phyloP scores from a whole-genome alignment of 140 eudicot genomes.

The Ambrosia hybrid region DNA sequence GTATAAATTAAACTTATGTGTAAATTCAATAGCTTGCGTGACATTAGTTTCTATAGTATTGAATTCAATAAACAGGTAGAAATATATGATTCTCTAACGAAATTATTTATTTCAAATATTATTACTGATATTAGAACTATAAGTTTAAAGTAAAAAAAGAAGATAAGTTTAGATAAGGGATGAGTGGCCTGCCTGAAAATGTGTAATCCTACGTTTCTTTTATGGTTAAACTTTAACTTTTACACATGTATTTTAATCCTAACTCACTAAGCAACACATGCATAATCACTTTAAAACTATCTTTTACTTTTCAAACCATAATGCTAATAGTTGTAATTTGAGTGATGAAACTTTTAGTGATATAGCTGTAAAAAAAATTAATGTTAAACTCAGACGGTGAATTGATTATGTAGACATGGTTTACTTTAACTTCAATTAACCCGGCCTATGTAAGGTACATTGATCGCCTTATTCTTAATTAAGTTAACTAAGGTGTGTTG shows the following conservation, averaged over 20 bases:
- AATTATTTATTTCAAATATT: not conserved
- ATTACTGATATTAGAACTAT: not conserved
- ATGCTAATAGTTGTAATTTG: not conserved
- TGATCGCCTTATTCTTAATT: too few relatives aligned
- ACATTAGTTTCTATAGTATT: too few relatives aligned
- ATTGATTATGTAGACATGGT: too few relatives aligned
- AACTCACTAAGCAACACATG: not conserved
- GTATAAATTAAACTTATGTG: too few relatives aligned
- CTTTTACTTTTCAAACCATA: not conserved
- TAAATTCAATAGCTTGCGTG: too few relatives aligned
- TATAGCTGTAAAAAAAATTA: too few relatives aligned
- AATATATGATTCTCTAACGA: not conserved
- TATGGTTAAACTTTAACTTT: not conserved
- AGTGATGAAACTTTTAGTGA: not conserved
- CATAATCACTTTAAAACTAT: not conserved
- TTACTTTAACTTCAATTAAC: too few relatives aligned
- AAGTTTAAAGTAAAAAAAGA: not conserved
- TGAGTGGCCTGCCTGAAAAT: not conserved
- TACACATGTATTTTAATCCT: not conserved
- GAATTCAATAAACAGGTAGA: not conserved
- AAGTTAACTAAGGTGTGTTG: too few relatives aligned
- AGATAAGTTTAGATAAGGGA: not conserved
- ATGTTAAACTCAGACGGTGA: too few relatives aligned
- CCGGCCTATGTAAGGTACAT: too few relatives aligned
- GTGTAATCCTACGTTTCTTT: not conserved